Evolutionary conservation across 139 green algal genomes (phyloP).

Genomic region (Yamagishiella unicocca): DNA sequence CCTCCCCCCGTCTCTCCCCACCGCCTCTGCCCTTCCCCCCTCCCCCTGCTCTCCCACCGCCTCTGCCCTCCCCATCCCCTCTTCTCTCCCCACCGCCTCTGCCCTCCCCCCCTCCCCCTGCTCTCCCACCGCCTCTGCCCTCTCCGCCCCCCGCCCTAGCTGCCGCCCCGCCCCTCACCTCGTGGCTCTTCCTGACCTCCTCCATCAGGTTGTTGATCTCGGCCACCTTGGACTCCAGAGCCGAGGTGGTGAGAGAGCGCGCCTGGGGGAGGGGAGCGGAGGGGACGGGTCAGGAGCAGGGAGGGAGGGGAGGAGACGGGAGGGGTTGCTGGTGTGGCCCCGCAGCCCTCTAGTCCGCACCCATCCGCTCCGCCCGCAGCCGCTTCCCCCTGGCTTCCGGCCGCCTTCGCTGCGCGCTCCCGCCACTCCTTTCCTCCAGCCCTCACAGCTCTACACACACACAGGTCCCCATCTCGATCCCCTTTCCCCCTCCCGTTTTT

Average conservation of each 20-base stretch:
- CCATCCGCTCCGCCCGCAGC: too few species aligned
- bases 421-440: too few species aligned
- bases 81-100: too few species aligned
- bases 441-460: too few species aligned
- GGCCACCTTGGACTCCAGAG: conserved; percentile 65
- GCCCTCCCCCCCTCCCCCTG: neutral
- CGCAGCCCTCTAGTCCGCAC: too few species aligned
- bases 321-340: neutral
- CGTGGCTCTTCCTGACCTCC: conserved; percentile 42
- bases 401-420: too few species aligned
- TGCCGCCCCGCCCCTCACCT: conserved; percentile 47
- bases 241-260: conserved; percentile 54
- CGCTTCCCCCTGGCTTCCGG: too few species aligned
- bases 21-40: neutral
- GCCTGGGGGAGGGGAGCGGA: neutral
- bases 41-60: neutral
- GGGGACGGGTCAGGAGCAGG: neutral
- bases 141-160: neutral
- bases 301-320: neutral
- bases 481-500: too few species aligned
- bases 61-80: neutral
- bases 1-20: neutral
- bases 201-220: conserved; percentile 60
- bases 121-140: neutral
- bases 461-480: too few species aligned